These are phyloP conservation scores for Chlamydomonas schloesseri DNA, from an alignment of 139 green algal species.

Conservation along the genomic window DNA sequence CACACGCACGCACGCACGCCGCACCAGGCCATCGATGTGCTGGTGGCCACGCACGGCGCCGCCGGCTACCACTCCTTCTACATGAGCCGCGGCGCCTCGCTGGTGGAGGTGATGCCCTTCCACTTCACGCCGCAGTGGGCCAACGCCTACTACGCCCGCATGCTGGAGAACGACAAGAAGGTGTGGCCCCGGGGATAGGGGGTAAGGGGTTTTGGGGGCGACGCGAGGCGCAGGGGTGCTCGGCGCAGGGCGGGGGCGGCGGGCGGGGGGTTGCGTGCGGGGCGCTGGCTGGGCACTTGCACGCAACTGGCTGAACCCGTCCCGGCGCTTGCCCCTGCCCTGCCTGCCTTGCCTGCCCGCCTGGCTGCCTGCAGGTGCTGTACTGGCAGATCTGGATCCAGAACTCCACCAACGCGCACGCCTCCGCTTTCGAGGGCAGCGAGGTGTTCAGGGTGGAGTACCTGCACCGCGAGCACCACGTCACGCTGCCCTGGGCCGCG, in stretches of 20 bases:
- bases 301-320: no score
- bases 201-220: neutral
- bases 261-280: no score
- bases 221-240: neutral
- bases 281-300: neutral
- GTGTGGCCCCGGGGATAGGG: neutral
- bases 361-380: neutral
- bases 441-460: neutral
- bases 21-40: constrained; percentile 11
- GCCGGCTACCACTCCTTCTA: constrained; percentile 23
- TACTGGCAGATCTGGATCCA: constrained; percentile 9
- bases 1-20: no score
- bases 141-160: constrained; percentile 4
- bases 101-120: neutral
- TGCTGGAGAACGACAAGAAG: constrained; percentile 23
- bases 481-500: neutral
- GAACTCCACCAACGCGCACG: neutral
- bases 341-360: neutral
- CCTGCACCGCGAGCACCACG: neutral
- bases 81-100: neutral
- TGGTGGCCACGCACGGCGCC: constrained; percentile 23
- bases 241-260: neutral
- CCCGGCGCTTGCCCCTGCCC: no score
- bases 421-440: neutral
- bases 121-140: neutral